A percentile compares a stretch with the other conserved stretches of the same genome.
phyloP scores from a whole-genome alignment of 352 stramenopile species.

The Globisporangium paroecandrum region DNA sequence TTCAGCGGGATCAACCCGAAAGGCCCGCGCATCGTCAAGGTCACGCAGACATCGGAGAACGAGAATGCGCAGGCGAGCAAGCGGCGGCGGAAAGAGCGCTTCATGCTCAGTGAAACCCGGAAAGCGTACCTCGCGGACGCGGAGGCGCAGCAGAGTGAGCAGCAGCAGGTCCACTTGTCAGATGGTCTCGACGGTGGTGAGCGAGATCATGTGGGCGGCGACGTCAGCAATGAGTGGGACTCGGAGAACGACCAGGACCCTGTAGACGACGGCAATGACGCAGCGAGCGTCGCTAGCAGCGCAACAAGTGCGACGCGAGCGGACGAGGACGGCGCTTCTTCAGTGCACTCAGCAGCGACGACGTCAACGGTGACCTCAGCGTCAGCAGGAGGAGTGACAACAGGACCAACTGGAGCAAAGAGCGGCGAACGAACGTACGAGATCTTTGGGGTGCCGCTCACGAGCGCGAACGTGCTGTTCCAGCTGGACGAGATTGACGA shows the following conservation, averaged over 20 bases:
- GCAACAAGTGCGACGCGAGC: neutral
- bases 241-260: slow-evolving; percentile 45
- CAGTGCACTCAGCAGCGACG: neutral
- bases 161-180: neutral
- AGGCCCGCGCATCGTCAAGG: slow-evolving; percentile 67
- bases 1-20: slow-evolving; percentile 54
- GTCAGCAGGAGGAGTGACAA: neutral
- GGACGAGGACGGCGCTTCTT: slow-evolving; percentile 6
- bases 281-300: slow-evolving; percentile 17
- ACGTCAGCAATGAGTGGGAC: slow-evolving; percentile 33
- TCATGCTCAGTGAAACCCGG: slow-evolving; percentile 56
- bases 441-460: slow-evolving; percentile 73
- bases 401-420: slow-evolving; percentile 5
- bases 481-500: slow-evolving; percentile 74
- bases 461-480: slow-evolving; percentile 70
- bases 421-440: slow-evolving; percentile 41
- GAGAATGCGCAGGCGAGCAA: slow-evolving; percentile 65
- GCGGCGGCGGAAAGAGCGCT: slow-evolving; percentile 62
- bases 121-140: slow-evolving; percentile 58
- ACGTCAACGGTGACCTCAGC: neutral
- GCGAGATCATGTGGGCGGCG: slow-evolving; percentile 1
- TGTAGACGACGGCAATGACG: slow-evolving; percentile 29
- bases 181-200: neutral
- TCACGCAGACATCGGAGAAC: slow-evolving; percentile 64
- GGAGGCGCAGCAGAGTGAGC: slow-evolving; percentile 9